phyloP scores from a whole-genome alignment of 805 yeast genomes.

The Scheffersomyces lignosus region DNA sequence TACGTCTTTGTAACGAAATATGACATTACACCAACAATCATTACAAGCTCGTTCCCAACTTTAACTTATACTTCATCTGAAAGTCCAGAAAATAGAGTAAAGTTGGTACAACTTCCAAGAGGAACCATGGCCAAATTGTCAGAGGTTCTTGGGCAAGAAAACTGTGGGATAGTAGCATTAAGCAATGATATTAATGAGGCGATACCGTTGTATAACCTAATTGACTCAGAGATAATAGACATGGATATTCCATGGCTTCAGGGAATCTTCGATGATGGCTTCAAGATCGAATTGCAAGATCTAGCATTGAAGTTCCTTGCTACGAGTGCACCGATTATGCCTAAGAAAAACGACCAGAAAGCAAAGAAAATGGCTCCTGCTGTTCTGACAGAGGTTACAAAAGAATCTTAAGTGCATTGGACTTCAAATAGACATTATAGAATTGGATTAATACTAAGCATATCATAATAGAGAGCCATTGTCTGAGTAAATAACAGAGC shows the following conservation, averaged over 20 bases:
- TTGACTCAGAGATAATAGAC: slow-evolving; percentile 31
- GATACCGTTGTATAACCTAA: slow-evolving; percentile 24
- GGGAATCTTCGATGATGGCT: slow-evolving; percentile 22
- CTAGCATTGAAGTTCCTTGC: slow-evolving; percentile 43
- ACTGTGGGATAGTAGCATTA: slow-evolving; percentile 36
- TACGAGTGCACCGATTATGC: slow-evolving; percentile 47
- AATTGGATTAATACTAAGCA: too few relatives aligned
- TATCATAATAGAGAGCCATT: too few relatives aligned
- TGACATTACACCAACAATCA: slow-evolving; percentile 51
- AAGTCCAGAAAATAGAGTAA: slow-evolving; percentile 36
- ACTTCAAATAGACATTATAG: too few relatives aligned
- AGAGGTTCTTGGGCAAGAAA: slow-evolving; percentile 23
- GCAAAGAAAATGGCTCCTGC: slow-evolving; percentile 16
- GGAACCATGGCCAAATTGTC: slow-evolving; percentile 36
- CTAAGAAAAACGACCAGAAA: slow-evolving; percentile 21
- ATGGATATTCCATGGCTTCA: slow-evolving; percentile 49
- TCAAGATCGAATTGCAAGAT: slow-evolving; percentile 1
- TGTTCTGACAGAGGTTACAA: too few relatives aligned
- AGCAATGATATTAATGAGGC: slow-evolving; percentile 27
- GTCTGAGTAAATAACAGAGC: too few relatives aligned
- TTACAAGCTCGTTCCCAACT: slow-evolving; percentile 59
- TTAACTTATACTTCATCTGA: slow-evolving; percentile 47
- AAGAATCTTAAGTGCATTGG: too few relatives aligned
- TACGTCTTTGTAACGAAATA: slow-evolving; percentile 61
- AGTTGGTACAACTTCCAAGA: slow-evolving; percentile 60